Base-by-base conservation (phyloP, 2,329 filamentous ascomycete species). In the Escovopsis sp. region DNA sequence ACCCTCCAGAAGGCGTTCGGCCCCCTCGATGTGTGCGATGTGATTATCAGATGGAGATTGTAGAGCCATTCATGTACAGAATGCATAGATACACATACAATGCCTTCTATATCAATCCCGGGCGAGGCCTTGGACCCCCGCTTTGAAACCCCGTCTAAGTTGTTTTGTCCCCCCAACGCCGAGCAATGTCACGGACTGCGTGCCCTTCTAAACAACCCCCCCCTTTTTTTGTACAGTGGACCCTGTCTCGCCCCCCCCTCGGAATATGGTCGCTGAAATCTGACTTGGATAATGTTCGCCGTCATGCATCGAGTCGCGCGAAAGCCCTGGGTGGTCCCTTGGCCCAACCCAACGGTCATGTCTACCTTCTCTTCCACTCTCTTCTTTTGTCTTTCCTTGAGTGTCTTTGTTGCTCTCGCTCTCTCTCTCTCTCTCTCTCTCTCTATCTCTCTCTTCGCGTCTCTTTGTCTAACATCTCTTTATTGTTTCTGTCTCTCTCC, bases 141-240 rank as follows among this genome's bases (percentile, higher is more conserved):
- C n/a, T 43, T 48, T 51, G 48, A 49, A 47, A 41, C 53, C 44
- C 43, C 37, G 35, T 39, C 36, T 40, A n/a, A 47, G 35, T 48
- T 39, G 46, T 42, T 52, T 46, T 55, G 52, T 52, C 10, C 45
- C 16, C 51, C 52, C 48, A 57, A 57, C 54, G 54, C 55, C 55
- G 47, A 50, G 48, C 45, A 54, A 54, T 47, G 50, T 51, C 43
- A 42, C 43, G 46, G 46, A 40, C 20, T 45, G 38, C 36, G 14
- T 38, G 20, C 25, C 20, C 20, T 20, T n/a, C n/a, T n/a, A n/a
- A n/a, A n/a, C n/a, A n/a, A n/a, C n/a, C 31, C 24, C 34, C 20
- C 37, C 36, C 40, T 7, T 7, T 7, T 29, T 29, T 27, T 40
- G n/a, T 40, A 40, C 42, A 37, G 29, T 9, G 12, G 14, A 25